Evolutionary conservation across 352 stramenopile species (phyloP).

Genomic region (Halophytophthora polymorphica): DNA sequence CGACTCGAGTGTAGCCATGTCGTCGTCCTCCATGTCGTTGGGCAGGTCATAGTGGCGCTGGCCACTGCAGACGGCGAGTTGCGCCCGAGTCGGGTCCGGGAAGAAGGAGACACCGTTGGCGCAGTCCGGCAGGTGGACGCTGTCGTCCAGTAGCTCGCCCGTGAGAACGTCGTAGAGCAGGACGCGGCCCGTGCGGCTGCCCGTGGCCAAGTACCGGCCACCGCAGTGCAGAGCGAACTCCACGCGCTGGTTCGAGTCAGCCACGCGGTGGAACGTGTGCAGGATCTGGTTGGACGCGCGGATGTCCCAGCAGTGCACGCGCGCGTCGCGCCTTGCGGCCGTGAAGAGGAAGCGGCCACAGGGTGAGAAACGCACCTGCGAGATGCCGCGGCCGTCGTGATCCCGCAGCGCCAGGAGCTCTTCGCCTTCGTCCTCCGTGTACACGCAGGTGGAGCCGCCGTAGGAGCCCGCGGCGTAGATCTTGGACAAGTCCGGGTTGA

Average conservation of each 20-base stretch:
- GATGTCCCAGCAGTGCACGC: conserved; percentile 88
- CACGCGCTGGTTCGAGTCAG: conserved; percentile 74
- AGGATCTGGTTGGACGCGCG: conserved; percentile 65
- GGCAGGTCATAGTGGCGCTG: conserved; percentile 68
- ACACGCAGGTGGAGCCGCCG: conserved; percentile 75
- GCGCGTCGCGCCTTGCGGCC: conserved; percentile 57
- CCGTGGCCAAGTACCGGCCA: conserved; percentile 59
- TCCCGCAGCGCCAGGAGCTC: conserved; percentile 56
- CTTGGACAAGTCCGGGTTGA: conserved; percentile 80
- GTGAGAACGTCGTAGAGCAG: conserved; percentile 62
- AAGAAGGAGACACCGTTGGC: conserved; percentile 81
- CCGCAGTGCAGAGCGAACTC: conserved; percentile 74
- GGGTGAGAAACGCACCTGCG: conserved; percentile 75
- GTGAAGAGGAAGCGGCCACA: conserved; percentile 76
- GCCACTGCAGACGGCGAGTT: conserved; percentile 55
- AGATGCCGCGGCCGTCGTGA: conserved; percentile 77
- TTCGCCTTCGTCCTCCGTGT: conserved; percentile 75
- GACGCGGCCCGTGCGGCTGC: conserved; percentile 44
- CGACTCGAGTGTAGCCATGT: conserved; percentile 2
- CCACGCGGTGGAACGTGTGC: conserved; percentile 50
- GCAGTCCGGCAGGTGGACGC: conserved; percentile 43
- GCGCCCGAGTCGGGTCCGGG: conserved; percentile 37
- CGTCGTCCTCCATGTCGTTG: conserved; percentile 47
- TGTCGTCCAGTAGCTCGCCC: conserved; percentile 46
- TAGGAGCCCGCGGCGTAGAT: conserved; percentile 88